Conservation (phyloP, 1,284 basidiomycete genomes). For the Boletellus deceptivus region DNA sequence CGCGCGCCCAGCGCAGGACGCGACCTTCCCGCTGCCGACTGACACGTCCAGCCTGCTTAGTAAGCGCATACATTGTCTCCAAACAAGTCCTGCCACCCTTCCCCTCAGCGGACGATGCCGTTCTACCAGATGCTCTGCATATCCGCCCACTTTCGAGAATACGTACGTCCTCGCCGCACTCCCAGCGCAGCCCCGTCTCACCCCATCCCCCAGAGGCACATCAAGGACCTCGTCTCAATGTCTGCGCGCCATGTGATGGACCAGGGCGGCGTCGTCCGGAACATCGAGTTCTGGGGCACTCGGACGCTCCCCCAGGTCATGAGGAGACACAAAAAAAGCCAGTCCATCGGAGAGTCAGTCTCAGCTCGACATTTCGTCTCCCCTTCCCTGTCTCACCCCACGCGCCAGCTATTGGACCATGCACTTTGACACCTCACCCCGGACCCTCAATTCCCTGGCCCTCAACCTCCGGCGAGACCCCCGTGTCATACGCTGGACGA, state of each 20-base stretch:
- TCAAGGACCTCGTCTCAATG: slow-evolving; percentile 74
- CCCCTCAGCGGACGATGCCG: slow-evolving; percentile 53
- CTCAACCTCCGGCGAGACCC: slow-evolving; percentile 74
- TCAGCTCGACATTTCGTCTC: not conserved
- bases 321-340: slow-evolving; percentile 63
- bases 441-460: slow-evolving; percentile 61
- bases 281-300: slow-evolving; percentile 75
- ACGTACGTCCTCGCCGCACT: slow-evolving; percentile 45
- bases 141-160: slow-evolving; percentile 68
- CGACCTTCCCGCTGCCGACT: no score
- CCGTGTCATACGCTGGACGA: slow-evolving; percentile 79
- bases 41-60: not conserved
- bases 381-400: slow-evolving; percentile 9
- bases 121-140: slow-evolving; percentile 82
- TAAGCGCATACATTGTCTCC: not conserved
- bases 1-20: not conserved
- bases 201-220: slow-evolving; percentile 53
- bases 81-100: slow-evolving; percentile 2
- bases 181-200: not conserved
- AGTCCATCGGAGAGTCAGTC: slow-evolving; percentile 77
- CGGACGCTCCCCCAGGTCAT: slow-evolving; percentile 74
- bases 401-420: slow-evolving; percentile 81
- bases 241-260: slow-evolving; percentile 75
- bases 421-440: slow-evolving; percentile 84
- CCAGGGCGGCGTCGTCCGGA: slow-evolving; percentile 77